phyloP scores from a whole-genome alignment of 2,329 filamentous ascomycete species.

The Alternaria longipes region DNA sequence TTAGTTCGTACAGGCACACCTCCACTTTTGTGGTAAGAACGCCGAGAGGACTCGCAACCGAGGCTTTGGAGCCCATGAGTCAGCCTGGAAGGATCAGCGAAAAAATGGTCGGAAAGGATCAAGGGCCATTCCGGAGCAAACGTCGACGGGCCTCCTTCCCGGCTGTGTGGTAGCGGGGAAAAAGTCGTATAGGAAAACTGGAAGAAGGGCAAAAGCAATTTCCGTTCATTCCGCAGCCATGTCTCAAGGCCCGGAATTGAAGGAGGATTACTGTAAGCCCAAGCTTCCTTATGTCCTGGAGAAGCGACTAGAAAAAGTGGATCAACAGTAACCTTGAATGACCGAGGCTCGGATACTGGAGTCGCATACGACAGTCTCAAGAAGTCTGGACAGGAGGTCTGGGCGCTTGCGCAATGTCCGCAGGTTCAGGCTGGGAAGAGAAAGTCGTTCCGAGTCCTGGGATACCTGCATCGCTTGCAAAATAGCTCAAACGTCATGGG shows the following conservation, averaged over 20 bases:
- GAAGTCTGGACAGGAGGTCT: constrained; percentile 5
- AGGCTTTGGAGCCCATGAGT: constrained; percentile 13
- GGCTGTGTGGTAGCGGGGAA: constrained; percentile 34
- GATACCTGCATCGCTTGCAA: constrained; percentile 27
- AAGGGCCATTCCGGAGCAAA: constrained; percentile 25
- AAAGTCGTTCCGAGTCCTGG: constrained; percentile 11
- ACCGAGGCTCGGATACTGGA: constrained; percentile 7
- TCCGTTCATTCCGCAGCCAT: constrained; percentile 13
- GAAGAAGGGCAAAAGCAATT: constrained; percentile 18
- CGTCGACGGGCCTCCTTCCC: constrained; percentile 35
- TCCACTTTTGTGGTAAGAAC: constrained; percentile 11
- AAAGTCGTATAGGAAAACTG: constrained; percentile 7
- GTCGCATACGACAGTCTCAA: constrained; percentile 11
- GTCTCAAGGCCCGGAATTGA: constrained; percentile 17
- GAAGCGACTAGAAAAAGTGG: constrained; percentile 10
- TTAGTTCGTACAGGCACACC: constrained; percentile 23
- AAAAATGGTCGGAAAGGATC: constrained; percentile 23
- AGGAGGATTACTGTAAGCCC: constrained; percentile 4
- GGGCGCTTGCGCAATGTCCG: constrained; percentile 15
- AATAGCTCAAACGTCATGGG: constrained; percentile 30
- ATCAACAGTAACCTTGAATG: constrained; percentile 5
- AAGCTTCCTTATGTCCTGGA: not conserved
- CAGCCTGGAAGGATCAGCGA: constrained; percentile 21
- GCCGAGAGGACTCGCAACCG: constrained; percentile 13
- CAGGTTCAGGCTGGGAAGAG: constrained; percentile 1